Evolutionary conservation across 163 green algal species (phyloP).

Genomic region (Chlamydomonas reinhardtii): DNA sequence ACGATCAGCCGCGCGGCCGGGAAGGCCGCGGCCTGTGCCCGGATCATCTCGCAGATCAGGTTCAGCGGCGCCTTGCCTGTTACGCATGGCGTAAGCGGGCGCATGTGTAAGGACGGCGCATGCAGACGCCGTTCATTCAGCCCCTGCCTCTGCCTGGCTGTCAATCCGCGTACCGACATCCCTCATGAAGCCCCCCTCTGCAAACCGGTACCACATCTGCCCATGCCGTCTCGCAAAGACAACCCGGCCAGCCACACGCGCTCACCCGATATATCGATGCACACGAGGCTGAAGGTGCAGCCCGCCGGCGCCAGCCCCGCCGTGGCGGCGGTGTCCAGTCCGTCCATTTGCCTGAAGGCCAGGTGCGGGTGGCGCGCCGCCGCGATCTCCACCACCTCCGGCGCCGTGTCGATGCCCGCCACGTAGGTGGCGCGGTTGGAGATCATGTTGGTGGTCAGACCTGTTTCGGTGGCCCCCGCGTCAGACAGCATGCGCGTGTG

Average conservation of each 20-base stretch:
- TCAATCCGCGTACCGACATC: too few species aligned
- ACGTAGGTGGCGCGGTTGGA: slow-evolving; percentile 35
- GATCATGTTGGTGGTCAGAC: slow-evolving; percentile 41
- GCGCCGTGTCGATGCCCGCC: slow-evolving; percentile 12
- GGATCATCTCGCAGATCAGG: slow-evolving; percentile 36
- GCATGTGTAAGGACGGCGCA: too few species aligned
- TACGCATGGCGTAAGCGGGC: too few species aligned
- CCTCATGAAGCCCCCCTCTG: too few species aligned
- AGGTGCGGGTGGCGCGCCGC: slow-evolving; percentile 36
- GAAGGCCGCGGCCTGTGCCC: slow-evolving; percentile 10
- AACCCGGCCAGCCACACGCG: too few species aligned
- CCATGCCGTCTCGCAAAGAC: too few species aligned
- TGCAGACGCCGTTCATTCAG: too few species aligned
- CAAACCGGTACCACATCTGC: too few species aligned
- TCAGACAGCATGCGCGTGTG: too few species aligned
- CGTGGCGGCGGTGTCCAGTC: slow-evolving; percentile 1
- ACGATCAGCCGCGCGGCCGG: slow-evolving; percentile 22
- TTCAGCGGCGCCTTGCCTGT: slow-evolving; percentile 39
- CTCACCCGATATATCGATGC: slow-evolving; percentile 38
- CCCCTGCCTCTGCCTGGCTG: too few species aligned
- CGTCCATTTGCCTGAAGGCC: slow-evolving; percentile 30
- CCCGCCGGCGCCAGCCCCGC: slow-evolving; percentile 4
- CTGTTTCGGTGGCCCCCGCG: too few species aligned
- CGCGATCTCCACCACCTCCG: slow-evolving; percentile 18
- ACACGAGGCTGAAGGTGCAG: not conserved